Evolutionary conservation across 164 flowering plant genomes (phyloP).

Genomic region (Aristolochia californica): DNA sequence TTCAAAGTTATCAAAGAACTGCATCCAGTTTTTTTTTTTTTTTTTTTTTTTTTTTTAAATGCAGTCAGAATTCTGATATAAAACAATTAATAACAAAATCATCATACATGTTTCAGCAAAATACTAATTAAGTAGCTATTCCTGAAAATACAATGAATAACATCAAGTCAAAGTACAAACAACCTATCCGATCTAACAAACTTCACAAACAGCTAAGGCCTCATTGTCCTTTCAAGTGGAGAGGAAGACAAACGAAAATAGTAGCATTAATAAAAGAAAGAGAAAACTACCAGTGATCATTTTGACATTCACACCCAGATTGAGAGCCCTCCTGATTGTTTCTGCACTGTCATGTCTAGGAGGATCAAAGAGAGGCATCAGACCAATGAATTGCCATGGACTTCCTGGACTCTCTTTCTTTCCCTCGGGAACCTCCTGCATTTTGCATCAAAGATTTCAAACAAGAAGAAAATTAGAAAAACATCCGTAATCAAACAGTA

Average conservation of each 20-base stretch:
- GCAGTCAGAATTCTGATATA: no score
- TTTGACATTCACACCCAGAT: slow-evolving; percentile 95
- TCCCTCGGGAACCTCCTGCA: slow-evolving; percentile 95
- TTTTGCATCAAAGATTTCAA: not conserved
- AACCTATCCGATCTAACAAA: not conserved
- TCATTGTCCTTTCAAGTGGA: not conserved
- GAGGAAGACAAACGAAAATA: not conserved
- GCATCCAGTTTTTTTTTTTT: no score
- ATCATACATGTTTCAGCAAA: no score
- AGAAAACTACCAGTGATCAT: slow-evolving; percentile 79
- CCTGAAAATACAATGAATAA: no score
- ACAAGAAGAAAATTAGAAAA: not conserved
- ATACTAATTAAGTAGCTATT: not conserved
- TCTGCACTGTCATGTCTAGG: slow-evolving; percentile 99
- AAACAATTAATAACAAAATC: no score
- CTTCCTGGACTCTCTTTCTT: slow-evolving; percentile 86
- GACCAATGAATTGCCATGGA: slow-evolving; percentile 92
- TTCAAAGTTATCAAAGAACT: no score
- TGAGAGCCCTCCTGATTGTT: slow-evolving; percentile 88
- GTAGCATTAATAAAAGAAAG: not conserved
- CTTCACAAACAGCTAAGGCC: not conserved
- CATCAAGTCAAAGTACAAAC: not conserved
- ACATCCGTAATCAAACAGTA: no score
- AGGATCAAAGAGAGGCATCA: slow-evolving; percentile 95
- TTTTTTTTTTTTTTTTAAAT: no score